Evolutionary conservation across 768 basidiomycete genomes (phyloP).

Genomic region (Baorangia bicolor): DNA sequence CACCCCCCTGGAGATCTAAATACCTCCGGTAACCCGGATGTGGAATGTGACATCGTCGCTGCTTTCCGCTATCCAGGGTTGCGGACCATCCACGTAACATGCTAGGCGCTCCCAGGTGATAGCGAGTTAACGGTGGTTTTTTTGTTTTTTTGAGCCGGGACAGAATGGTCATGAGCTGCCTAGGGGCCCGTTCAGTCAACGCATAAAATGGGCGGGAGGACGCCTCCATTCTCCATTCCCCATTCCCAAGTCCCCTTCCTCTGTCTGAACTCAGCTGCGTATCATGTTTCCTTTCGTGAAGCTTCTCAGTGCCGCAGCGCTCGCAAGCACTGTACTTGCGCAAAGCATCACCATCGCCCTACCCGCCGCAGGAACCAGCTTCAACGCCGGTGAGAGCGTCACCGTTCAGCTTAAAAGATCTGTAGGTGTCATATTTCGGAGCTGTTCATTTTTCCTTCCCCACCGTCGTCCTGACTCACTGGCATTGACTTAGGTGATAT

Average conservation of each 20-base stretch:
- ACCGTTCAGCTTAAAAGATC: conserved; percentile 40
- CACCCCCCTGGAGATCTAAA: background rate
- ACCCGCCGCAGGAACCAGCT: conserved; percentile 33
- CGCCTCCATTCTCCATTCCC: background rate
- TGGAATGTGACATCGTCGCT: background rate
- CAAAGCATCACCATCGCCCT: conserved; percentile 38
- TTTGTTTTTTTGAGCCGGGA: background rate
- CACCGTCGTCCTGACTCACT: background rate
- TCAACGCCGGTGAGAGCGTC: conserved; percentile 35
- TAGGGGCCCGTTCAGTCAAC: background rate
- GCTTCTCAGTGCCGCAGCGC: conserved; percentile 6
- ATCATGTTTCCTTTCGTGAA: conserved; percentile 11
- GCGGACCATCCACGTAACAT: background rate
- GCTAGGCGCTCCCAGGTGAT: background rate
- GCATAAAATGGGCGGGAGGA: conserved; percentile 3
- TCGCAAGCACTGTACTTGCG: conserved; percentile 32
- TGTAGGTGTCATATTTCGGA: conserved; percentile 29
- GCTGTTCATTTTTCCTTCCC: background rate
- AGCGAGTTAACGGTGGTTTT: background rate
- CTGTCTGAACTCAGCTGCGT: too few relatives aligned
- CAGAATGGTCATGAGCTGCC: background rate
- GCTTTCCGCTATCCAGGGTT: background rate
- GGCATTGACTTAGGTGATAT: background rate
- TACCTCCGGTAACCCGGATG: background rate
- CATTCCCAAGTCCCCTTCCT: too few relatives aligned